Conservation (phyloP, 2,329 filamentous ascomycete species). For the Colletotrichum cereale region DNA sequence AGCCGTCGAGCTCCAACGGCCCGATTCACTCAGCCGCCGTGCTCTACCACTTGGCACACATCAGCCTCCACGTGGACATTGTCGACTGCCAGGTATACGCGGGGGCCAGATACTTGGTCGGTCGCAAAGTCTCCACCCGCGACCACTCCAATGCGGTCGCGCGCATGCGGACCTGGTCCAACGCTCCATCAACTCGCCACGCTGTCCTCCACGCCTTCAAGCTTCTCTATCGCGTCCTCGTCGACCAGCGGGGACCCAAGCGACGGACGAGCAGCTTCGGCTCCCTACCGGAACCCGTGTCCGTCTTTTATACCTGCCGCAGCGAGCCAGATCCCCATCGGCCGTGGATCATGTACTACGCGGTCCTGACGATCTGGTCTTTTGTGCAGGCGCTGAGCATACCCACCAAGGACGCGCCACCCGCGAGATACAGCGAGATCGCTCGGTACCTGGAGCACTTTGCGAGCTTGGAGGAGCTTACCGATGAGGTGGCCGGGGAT, state of each 20-base stretch:
- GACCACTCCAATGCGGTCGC: conserved; percentile 80
- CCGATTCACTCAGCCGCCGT: conserved; percentile 85
- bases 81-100: conserved; percentile 92
- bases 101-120: conserved; percentile 80
- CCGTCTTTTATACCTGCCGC: conserved; percentile 75
- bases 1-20: conserved; percentile 68
- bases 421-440: conserved; percentile 49
- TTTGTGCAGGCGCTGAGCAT: conserved; percentile 83
- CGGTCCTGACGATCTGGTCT: conserved; percentile 86
- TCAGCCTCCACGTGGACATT: conserved; percentile 90
- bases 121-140: conserved; percentile 80
- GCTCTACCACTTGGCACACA: conserved; percentile 87
- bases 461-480: conserved; percentile 77
- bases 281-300: conserved; percentile 50
- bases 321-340: conserved; percentile 86
- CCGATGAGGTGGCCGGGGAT: conserved; percentile 74
- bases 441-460: conserved; percentile 68
- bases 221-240: conserved; percentile 81
- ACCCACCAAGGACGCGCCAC: conserved; percentile 27
- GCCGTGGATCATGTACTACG: conserved; percentile 92
- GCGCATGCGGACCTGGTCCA: conserved; percentile 85
- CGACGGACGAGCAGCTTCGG: conserved; percentile 42
- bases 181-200: conserved; percentile 79
- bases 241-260: conserved; percentile 60
- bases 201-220: conserved; percentile 87